A percentile compares a stretch with the other conserved stretches of the same genome.
phyloP scores from a whole-genome alignment of 2,329 filamentous ascomycete species.

The Cladosporium sp. region DNA sequence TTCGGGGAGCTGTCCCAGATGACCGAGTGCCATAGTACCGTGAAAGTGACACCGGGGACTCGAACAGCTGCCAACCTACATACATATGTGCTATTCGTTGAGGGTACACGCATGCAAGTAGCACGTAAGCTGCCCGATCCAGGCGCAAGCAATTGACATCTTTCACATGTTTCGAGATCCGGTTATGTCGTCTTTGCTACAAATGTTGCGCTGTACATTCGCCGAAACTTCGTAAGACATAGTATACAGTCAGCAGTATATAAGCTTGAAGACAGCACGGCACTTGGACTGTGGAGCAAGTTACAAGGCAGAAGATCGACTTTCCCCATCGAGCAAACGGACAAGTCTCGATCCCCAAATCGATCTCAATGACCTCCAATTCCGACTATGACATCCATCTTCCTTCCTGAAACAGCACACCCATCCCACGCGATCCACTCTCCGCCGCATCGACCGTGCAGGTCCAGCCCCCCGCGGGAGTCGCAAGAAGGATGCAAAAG shows the following conservation, averaged over 20 bases:
- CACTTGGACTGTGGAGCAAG: neutral
- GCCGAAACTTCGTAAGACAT: too few species aligned
- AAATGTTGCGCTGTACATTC: too few species aligned
- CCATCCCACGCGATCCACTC: constrained; percentile 1
- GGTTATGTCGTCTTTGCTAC: too few species aligned
- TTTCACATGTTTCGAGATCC: too few species aligned
- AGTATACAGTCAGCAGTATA: too few species aligned
- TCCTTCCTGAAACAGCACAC: neutral
- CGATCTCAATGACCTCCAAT: too few species aligned
- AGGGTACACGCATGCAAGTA: neutral
- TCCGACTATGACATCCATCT: neutral
- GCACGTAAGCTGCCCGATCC: neutral
- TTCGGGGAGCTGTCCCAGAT: neutral
- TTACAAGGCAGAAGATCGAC: neutral
- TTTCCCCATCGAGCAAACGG: neutral
- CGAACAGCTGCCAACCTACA: neutral
- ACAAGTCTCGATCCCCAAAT: neutral
- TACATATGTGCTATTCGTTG: neutral
- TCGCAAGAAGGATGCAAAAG: neutral
- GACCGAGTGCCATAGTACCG: neutral
- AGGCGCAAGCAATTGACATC: neutral
- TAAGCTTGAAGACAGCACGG: too few species aligned
- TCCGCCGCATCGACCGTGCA: neutral
- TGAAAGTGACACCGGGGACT: neutral
- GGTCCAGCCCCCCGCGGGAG: neutral